Percentiles rank a stretch among this genome's conserved stretches.
phyloP scores from a whole-genome alignment of 2,329 filamentous ascomycete species.

The Trichophyton benhamiae region DNA sequence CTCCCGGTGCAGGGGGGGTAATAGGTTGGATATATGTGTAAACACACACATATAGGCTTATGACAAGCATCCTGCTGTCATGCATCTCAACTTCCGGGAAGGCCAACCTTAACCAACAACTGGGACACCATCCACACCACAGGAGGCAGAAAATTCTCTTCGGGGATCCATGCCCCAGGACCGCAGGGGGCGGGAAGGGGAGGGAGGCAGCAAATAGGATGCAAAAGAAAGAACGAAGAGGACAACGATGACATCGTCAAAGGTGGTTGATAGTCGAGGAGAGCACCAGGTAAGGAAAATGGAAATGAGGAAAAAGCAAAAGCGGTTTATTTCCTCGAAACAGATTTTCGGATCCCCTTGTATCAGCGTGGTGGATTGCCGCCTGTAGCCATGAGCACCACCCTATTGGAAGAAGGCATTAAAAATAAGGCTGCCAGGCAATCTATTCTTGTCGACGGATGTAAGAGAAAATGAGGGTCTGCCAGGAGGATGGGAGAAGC shows the following conservation, averaged over 20 bases:
- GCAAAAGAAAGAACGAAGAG: background rate
- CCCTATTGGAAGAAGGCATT: background rate
- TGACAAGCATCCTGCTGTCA: background rate
- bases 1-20: background rate
- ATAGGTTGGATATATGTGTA: background rate
- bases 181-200: background rate
- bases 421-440: background rate
- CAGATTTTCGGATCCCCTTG: constrained; percentile 2
- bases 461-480: background rate
- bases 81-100: constrained; percentile 1
- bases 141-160: background rate
- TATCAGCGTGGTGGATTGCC: background rate
- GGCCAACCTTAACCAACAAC: background rate
- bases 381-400: background rate
- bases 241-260: background rate
- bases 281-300: background rate
- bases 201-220: background rate
- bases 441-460: background rate
- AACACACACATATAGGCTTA: background rate
- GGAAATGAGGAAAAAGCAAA: background rate
- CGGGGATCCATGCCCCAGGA: background rate
- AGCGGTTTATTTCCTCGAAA: background rate
- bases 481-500: background rate
- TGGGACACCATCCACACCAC: background rate
- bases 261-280: background rate